Percentiles rank a stretch among this genome's conserved stretches.
Conservation (phyloP, 257 asterid species). For the Penstemon eatonii region DNA sequence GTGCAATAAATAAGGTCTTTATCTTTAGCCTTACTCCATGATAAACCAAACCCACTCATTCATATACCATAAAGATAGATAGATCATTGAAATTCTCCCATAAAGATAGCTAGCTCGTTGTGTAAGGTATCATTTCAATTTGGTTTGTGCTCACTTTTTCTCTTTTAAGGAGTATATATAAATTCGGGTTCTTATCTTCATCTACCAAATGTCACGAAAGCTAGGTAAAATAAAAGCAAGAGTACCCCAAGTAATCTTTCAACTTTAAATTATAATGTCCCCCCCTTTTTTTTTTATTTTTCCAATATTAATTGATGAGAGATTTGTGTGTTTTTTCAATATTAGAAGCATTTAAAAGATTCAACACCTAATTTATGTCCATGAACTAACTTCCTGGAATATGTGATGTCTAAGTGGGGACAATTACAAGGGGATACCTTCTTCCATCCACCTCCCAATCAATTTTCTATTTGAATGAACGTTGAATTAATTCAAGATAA, state of each 20-base stretch:
- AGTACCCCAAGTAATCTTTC: not conserved
- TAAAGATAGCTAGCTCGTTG: constrained; percentile 31
- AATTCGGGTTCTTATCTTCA: constrained; percentile 40
- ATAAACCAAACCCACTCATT: constrained; percentile 37
- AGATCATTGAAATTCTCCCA: constrained; percentile 45
- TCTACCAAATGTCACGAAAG: constrained; percentile 32
- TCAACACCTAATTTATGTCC: constrained; percentile 27
- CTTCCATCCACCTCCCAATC: not conserved
- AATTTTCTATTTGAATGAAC: constrained; percentile 4
- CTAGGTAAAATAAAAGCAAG: constrained; percentile 17
- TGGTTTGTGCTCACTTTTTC: constrained; percentile 33
- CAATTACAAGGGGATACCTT: not conserved
- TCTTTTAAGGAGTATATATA: constrained; percentile 14
- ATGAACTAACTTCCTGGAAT: not conserved
- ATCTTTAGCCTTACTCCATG: constrained; percentile 52
- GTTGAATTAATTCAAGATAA: constrained; percentile 20
- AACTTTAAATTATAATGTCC: constrained; percentile 16
- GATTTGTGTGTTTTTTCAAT: not conserved
- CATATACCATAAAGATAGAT: constrained; percentile 46
- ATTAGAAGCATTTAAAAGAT: constrained; percentile 23
- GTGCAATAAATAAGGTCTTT: constrained; percentile 35
- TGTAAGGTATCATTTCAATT: constrained; percentile 40
- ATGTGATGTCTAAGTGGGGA: constrained; percentile 13
- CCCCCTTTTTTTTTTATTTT: not conserved
- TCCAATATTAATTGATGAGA: not conserved